Evolutionary conservation across 306 rosid species (phyloP).

Genomic region (Fragaria nilgerrensis): DNA sequence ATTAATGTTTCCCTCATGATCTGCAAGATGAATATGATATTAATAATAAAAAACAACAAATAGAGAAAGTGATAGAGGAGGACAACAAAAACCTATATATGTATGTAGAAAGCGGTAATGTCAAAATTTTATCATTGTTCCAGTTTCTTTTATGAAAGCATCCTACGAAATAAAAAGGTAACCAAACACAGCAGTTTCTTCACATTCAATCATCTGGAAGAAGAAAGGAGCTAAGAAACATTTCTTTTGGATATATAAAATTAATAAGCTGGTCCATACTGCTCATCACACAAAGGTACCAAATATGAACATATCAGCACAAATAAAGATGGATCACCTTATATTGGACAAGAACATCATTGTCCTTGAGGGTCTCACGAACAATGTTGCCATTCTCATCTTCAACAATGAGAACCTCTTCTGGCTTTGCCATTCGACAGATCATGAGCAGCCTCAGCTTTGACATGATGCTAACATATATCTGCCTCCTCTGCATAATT

Average conservation of each 20-base stretch:
- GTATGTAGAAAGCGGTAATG: not conserved
- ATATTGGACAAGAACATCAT: constrained; percentile 97
- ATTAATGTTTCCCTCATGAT: constrained; percentile 99
- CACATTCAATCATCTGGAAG: not conserved
- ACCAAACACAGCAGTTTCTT: not conserved
- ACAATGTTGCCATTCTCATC: constrained; percentile 99
- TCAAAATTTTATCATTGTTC: not conserved
- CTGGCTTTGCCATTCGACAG: constrained; percentile 99
- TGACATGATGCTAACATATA: constrained; percentile 83
- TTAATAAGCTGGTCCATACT: no score
- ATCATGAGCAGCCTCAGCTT: constrained; percentile 97
- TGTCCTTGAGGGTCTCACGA: constrained; percentile 97
- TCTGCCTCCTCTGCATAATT: constrained; percentile 77
- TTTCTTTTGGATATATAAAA: no score
- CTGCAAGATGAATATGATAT: constrained; percentile 46
- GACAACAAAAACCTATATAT: not conserved
- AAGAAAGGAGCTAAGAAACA: not conserved
- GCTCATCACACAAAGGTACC: not conserved
- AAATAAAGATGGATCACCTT: constrained; percentile 51
- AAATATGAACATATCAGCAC: not conserved
- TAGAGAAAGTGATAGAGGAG: not conserved
- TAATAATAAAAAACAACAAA: not conserved
- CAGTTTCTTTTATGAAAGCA: not conserved
- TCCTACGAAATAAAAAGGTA: not conserved
- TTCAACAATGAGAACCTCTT: constrained; percentile 97